Conservation (phyloP, 2,329 filamentous ascomycete species). For the Phyllosticta citribraziliensis region DNA sequence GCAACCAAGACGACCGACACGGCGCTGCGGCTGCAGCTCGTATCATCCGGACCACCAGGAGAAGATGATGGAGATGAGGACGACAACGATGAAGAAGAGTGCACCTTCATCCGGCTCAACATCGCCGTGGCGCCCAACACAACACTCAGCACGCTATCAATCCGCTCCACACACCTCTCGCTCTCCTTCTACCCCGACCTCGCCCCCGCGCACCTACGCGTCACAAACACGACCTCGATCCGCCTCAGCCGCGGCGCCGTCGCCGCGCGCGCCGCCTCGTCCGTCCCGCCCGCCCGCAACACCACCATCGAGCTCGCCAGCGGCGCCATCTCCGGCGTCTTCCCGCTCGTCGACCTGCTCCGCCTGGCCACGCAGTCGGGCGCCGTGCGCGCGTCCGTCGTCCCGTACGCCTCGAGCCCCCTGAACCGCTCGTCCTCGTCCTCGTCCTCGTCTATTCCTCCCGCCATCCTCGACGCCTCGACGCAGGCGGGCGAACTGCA, state of each 20-base stretch:
- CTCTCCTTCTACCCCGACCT: background rate
- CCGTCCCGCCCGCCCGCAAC: background rate
- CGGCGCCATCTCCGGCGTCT: background rate
- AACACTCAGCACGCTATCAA: background rate
- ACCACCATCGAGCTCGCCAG: background rate
- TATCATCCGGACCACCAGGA: background rate
- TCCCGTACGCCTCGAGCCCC: background rate
- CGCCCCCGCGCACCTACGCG: background rate
- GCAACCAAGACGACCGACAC: background rate
- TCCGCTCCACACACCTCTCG: background rate
- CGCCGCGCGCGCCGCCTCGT: background rate
- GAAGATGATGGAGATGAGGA: background rate
- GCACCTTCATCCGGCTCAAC: conserved; percentile 1
- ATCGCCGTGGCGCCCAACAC: background rate
- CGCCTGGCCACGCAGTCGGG: background rate
- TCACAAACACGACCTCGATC: background rate
- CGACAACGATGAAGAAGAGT: background rate
- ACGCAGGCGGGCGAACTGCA: background rate
- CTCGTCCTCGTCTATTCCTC: background rate
- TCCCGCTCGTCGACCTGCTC: conserved; percentile 3
- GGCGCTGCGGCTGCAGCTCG: background rate
- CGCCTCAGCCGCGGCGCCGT: background rate
- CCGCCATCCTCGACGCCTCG: background rate
- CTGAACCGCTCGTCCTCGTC: background rate
- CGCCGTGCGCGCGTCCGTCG: background rate